Evolutionary conservation across 805 yeast species (phyloP).

Genomic region (Wickerhamomyces strasburgensis): DNA sequence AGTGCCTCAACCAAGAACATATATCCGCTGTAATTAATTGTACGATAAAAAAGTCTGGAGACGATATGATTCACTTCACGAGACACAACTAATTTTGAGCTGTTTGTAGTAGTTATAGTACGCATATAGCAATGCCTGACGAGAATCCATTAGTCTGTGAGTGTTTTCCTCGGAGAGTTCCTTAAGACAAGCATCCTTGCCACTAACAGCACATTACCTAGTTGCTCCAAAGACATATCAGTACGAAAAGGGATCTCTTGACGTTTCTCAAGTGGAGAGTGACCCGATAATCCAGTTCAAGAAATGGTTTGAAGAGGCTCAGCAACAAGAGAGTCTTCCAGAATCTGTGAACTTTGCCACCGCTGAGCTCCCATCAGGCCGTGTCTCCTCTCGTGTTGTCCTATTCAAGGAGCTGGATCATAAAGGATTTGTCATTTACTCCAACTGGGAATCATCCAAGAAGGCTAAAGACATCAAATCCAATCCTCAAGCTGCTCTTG

Average conservation of each 20-base stretch:
- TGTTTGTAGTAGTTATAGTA: too few species aligned
- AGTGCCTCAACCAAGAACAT: too few species aligned
- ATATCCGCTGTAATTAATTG: too few species aligned
- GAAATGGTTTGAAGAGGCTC: slow-evolving; percentile 80
- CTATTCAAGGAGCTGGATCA: slow-evolving; percentile 85
- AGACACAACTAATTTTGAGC: too few species aligned
- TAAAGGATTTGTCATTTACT: slow-evolving; percentile 79
- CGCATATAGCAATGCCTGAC: slow-evolving; percentile 1
- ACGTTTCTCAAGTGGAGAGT: slow-evolving; percentile 43
- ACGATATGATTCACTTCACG: too few species aligned
- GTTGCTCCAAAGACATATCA: slow-evolving; percentile 88
- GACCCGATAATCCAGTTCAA: slow-evolving; percentile 78
- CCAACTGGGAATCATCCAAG: slow-evolving; percentile 87
- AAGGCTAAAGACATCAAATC: slow-evolving; percentile 66
- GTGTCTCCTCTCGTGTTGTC: slow-evolving; percentile 80
- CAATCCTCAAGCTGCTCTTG: slow-evolving; percentile 77
- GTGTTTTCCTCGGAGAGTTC: slow-evolving; percentile 3
- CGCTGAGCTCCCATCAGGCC: slow-evolving; percentile 83
- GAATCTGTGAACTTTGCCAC: slow-evolving; percentile 89
- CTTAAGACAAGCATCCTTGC: neutral
- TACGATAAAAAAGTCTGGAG: too few species aligned
- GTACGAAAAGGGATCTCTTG: slow-evolving; percentile 63
- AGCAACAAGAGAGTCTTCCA: slow-evolving; percentile 57
- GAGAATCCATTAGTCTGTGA: slow-evolving; percentile 23
- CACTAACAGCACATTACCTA: slow-evolving; percentile 4